Conservation (phyloP, 106 monocot genomes). For the Dactylorhiza incarnata region DNA sequence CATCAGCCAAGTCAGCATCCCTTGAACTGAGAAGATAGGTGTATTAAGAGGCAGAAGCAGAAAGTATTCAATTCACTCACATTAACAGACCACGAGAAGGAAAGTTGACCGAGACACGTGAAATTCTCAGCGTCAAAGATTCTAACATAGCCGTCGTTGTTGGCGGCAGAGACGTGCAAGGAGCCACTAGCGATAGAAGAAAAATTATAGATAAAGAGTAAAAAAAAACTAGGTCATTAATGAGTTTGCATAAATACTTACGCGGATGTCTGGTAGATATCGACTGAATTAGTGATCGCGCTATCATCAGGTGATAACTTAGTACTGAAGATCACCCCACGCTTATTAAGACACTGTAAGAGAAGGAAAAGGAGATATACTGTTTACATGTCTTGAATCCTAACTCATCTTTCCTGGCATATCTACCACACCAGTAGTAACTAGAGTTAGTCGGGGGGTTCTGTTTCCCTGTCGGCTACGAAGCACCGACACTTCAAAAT, state of each 20-base stretch:
- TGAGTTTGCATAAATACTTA: conserved; percentile 15
- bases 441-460: too few species aligned
- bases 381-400: too few species aligned
- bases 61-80: conserved; percentile 27
- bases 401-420: too few species aligned
- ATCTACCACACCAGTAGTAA: too few species aligned
- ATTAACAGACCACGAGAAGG: conserved; percentile 80
- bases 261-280: conserved; percentile 41
- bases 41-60: too few species aligned
- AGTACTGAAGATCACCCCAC: conserved; percentile 54
- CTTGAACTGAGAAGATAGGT: too few species aligned
- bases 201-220: neutral
- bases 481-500: too few species aligned
- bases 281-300: conserved; percentile 86
- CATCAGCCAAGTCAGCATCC: neutral
- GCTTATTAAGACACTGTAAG: conserved; percentile 48
- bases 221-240: neutral
- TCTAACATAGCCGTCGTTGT: conserved; percentile 73
- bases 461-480: too few species aligned
- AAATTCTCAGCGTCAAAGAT: conserved; percentile 54
- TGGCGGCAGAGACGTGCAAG: conserved; percentile 48
- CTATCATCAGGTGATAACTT: conserved; percentile 56
- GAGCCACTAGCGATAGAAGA: conserved; percentile 42
- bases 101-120: conserved; percentile 31
- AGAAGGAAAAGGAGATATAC: neutral